phyloP scores from a whole-genome alignment of 805 yeast species.

The Nakazawaea ishiwadae region DNA sequence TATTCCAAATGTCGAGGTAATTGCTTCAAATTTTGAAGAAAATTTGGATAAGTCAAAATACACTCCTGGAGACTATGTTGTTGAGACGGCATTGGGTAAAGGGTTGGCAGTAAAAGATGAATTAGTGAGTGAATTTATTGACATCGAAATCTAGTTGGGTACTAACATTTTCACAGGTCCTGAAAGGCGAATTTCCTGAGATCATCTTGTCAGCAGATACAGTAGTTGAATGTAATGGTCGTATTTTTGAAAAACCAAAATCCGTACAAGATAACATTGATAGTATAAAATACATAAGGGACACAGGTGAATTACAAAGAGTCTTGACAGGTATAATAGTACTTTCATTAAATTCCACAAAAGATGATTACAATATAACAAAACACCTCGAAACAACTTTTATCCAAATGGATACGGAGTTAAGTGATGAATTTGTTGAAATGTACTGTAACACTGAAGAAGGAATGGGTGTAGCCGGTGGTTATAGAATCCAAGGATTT shows the following conservation, averaged over 20 bases:
- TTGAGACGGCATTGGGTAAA: conserved; percentile 65
- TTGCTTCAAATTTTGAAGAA: conserved; percentile 73
- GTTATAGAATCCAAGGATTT: conserved; percentile 75
- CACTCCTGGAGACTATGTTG: conserved; percentile 59
- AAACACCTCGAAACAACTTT: conserved; percentile 22
- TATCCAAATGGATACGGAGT: conserved; percentile 33
- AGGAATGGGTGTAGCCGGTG: conserved; percentile 86
- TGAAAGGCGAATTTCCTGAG: conserved; percentile 19
- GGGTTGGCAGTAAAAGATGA: conserved; percentile 54
- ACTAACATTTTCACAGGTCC: too few relatives aligned
- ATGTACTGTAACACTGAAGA: conserved; percentile 68
- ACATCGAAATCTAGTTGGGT: neutral
- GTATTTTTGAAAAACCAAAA: conserved; percentile 79
- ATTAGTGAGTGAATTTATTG: conserved; percentile 18
- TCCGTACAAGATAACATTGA: conserved; percentile 43
- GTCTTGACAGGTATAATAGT: conserved; percentile 54
- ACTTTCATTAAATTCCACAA: conserved; percentile 21
- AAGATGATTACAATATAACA: conserved; percentile 15
- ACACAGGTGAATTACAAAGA: conserved; percentile 35
- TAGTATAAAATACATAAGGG: conserved; percentile 44
- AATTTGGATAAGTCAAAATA: conserved; percentile 52
- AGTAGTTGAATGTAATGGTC: conserved; percentile 52
- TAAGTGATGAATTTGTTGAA: conserved; percentile 51
- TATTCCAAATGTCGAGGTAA: conserved; percentile 36
- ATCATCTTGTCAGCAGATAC: conserved; percentile 74